Evolutionary conservation across 169 alveolate species (phyloP), one percentile per base, ranked within the genome.

Genomic region (Toxoplasma gondii): DNA sequence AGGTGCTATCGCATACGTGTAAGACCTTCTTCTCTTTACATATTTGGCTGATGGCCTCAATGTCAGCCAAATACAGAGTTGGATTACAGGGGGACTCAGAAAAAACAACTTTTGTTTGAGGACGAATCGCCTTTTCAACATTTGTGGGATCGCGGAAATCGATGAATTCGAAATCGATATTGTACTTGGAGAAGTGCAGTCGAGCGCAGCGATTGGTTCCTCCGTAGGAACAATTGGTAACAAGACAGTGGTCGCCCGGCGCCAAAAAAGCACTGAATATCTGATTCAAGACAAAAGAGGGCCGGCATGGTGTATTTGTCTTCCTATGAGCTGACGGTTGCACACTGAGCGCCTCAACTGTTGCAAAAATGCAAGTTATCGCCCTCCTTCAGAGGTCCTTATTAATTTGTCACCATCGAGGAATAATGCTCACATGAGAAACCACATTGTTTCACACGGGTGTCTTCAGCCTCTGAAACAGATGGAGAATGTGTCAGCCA

Each of bases 41-140:
- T 34, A 83, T 36, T 38, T 54, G 34, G 93, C 92, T 88, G 36
- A 94, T 88, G 19, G 94, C 96, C 92, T 94, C 96, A 74, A 96
- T 67, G 94, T 96, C 97, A 7, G 93, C 93, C 88, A 97, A 92
- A 27, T 93, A 86, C 54, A 96, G 90, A 9, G 96, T 95, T 22
- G 98, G 98, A 88, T 97, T 97, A 29, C 96, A 88, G 38, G 98
- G 98, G 1, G 98, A 92, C 96, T 97, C 98, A 41, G 95, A 91
- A 91, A 95, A 92, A 41, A 97, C 95, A 95, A 97, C 53, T 49
- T 95, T 95, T 84, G 98, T 95, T 88, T 92, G 92, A 31, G 44
- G 70, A 45, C 95, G 94, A 88, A 97, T 80, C 34, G 97, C 97
- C 91, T 58, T 88, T 93, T 91, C 95, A 92, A 97, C 94, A 38